Base-by-base conservation (phyloP, 2,329 filamentous ascomycete genomes). In the Fusarium sarcochroum region DNA sequence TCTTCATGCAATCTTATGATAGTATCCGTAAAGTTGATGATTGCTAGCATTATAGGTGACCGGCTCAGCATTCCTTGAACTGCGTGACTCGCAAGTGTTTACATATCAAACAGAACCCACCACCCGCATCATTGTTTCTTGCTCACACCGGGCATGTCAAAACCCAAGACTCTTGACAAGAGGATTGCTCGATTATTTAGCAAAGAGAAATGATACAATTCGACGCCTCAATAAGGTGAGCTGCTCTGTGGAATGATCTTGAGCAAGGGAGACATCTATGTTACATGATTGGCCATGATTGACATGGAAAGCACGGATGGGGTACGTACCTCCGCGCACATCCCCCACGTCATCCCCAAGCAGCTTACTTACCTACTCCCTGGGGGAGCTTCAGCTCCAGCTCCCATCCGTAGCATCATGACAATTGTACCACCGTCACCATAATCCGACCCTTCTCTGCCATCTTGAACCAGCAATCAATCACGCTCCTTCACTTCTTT, bases 321-420 rank as follows among this genome's bases (percentile, higher is more conserved):
- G 54, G 54, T 57, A 53, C 54, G 54, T 57, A 54, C 54, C 45
- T 17, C 38, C 27, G 27, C 40, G 51, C 46, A 64, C 59, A 64
- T 64, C 52, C 61, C 61, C 59, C 59, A 64, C 61, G 61, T 64
- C 61, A 64, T 64, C 57, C 51, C 40, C 25, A 40, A 35, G 25
- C 38, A 35, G 25, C 38, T 42, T 15, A 44, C 23, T 46, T 23
- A 34, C 30, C n/a, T n/a, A n/a, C 41, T 64, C 41, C 49, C 38
- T 63, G 41, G 25, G n/a, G 25, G 23, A 37, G 25, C 49, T 34
- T 30, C 25, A 34, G 14, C 17, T 50, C 35, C 38, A 10, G 18
- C 23, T 25, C 18, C 7, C 25, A 30, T 30, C 27, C 25, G 25
- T 14, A 45, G 18, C 44, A 55, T 63, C 45, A 63, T 63, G 59